Percentiles rank a stretch among this genome's conserved stretches.
phyloP scores from a whole-genome alignment of 2,329 filamentous ascomycete species.

The Balansia obtecta region DNA sequence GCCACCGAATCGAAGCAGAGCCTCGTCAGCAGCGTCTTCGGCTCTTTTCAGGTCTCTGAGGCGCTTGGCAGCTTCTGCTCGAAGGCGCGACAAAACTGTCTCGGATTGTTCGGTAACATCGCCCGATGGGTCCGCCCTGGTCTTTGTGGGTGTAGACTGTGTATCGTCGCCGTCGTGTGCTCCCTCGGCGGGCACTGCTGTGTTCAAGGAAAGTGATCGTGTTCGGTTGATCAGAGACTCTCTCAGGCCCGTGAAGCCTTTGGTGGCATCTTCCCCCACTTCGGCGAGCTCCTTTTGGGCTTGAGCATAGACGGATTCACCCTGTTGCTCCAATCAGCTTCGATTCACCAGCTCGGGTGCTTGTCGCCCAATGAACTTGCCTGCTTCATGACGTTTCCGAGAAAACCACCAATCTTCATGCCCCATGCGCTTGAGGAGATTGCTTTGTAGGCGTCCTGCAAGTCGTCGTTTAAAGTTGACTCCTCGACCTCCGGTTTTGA shows the following conservation, averaged over 20 bases:
- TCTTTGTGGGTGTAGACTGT: conserved; percentile 34
- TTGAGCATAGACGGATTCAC: conserved; percentile 73
- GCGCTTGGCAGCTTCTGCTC: conserved; percentile 65
- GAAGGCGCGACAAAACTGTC: conserved; percentile 64
- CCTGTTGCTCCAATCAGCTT: conserved; percentile 30
- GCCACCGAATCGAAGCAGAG: conserved; percentile 78
- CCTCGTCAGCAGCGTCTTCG: conserved; percentile 93
- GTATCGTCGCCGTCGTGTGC: conserved; percentile 22
- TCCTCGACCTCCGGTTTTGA: conserved; percentile 27
- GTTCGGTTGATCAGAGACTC: conserved; percentile 60
- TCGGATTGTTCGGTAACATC: conserved; percentile 35
- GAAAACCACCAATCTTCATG: conserved; percentile 72
- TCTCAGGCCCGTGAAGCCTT: conserved; percentile 62
- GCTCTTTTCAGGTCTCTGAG: conserved; percentile 83
- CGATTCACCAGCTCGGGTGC: background rate
- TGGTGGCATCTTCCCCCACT: conserved; percentile 69
- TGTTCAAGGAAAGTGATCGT: conserved; percentile 56
- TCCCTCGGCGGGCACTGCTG: conserved; percentile 19
- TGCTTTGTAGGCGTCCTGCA: conserved; percentile 91
- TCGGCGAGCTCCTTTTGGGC: conserved; percentile 73
- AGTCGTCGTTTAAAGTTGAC: conserved; percentile 64
- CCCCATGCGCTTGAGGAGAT: conserved; percentile 91
- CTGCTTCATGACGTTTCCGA: conserved; percentile 89
- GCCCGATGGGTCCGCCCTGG: conserved; percentile 26
- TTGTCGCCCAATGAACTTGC: conserved; percentile 25